These are phyloP conservation scores for Ceratobasidium sp. DNA, from an alignment of 1,284 basidiomycete species.

Conservation along the genomic window DNA sequence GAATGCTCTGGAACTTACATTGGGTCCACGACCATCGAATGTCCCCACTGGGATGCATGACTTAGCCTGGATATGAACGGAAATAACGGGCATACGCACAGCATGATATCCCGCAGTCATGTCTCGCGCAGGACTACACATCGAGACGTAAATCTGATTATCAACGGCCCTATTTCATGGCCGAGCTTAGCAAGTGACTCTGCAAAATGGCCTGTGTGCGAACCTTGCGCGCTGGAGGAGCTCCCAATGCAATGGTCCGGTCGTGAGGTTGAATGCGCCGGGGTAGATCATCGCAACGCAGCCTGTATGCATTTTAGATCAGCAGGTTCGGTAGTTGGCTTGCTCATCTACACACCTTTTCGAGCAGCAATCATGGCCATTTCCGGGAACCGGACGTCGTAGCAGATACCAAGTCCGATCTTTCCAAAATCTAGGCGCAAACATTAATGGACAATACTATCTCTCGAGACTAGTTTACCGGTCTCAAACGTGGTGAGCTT, in stretches of 20 bases:
- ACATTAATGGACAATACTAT: background rate
- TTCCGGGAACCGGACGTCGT: slow-evolving; percentile 95
- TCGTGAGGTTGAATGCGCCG: slow-evolving; percentile 89
- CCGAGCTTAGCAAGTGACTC: slow-evolving; percentile 6
- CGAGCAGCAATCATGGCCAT: slow-evolving; percentile 92
- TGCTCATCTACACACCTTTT: slow-evolving; percentile 63
- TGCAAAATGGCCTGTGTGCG: slow-evolving; percentile 46
- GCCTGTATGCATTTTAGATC: slow-evolving; percentile 60
- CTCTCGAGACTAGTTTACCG: slow-evolving; percentile 59
- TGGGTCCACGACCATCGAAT: slow-evolving; percentile 89
- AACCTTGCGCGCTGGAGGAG: slow-evolving; percentile 88
- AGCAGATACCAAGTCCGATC: slow-evolving; percentile 91
- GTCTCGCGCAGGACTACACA: slow-evolving; percentile 96
- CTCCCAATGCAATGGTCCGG: slow-evolving; percentile 97
- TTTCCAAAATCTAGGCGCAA: slow-evolving; percentile 80
- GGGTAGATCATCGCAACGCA: slow-evolving; percentile 93
- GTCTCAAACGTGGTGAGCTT: slow-evolving; percentile 88
- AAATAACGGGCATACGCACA: slow-evolving; percentile 60
- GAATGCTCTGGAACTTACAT: slow-evolving; percentile 64
- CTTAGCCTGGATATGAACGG: background rate
- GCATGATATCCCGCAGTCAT: slow-evolving; percentile 85
- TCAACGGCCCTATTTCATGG: slow-evolving; percentile 80
- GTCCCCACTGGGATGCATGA: slow-evolving; percentile 79
- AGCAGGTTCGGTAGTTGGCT: slow-evolving; percentile 41
- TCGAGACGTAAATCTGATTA: slow-evolving; percentile 94